Evolutionary conservation across 306 rosid genomes (phyloP).

Genomic region (Styphnolobium japonicum): DNA sequence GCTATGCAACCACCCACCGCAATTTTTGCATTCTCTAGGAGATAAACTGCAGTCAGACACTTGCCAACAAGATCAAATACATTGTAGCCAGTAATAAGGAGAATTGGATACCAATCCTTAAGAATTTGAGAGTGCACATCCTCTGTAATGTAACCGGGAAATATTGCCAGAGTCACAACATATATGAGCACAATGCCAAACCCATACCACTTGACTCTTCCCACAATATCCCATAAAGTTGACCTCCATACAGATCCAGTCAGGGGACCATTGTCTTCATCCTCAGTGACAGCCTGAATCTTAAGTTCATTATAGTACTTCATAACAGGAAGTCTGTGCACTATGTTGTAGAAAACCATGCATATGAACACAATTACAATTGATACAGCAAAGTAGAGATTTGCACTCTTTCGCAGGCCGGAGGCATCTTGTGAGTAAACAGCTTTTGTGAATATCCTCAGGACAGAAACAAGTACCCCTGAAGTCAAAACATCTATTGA

Average conservation of each 20-base stretch:
- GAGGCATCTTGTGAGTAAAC: slow-evolving; percentile 66
- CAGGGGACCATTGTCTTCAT: slow-evolving; percentile 53
- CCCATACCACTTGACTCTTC: slow-evolving; percentile 79
- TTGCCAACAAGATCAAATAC: slow-evolving; percentile 91
- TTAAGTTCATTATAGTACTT: slow-evolving; percentile 69
- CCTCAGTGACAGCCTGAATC: slow-evolving; percentile 49
- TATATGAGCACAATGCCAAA: slow-evolving; percentile 63
- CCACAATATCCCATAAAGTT: slow-evolving; percentile 56
- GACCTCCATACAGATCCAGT: slow-evolving; percentile 58
- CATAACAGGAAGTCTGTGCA: slow-evolving; percentile 72
- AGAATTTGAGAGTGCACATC: slow-evolving; percentile 82
- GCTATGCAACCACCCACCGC: slow-evolving; percentile 57
- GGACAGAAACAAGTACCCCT: slow-evolving; percentile 77
- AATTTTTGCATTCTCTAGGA: slow-evolving; percentile 58
- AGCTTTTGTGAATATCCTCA: slow-evolving; percentile 82
- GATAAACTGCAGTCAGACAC: slow-evolving; percentile 62
- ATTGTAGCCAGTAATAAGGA: slow-evolving; percentile 68
- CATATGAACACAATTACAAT: slow-evolving; percentile 66
- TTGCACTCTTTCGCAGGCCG: slow-evolving; percentile 76
- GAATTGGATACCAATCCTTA: slow-evolving; percentile 79
- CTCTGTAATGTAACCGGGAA: slow-evolving; percentile 90
- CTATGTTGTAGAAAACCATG: slow-evolving; percentile 61
- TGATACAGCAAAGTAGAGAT: slow-evolving; percentile 73
- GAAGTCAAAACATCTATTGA: background rate
- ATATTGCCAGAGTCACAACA: slow-evolving; percentile 77